Evolutionary conservation across 805 yeast genomes (phyloP).

Genomic region (Saturnispora serradocipensis): DNA sequence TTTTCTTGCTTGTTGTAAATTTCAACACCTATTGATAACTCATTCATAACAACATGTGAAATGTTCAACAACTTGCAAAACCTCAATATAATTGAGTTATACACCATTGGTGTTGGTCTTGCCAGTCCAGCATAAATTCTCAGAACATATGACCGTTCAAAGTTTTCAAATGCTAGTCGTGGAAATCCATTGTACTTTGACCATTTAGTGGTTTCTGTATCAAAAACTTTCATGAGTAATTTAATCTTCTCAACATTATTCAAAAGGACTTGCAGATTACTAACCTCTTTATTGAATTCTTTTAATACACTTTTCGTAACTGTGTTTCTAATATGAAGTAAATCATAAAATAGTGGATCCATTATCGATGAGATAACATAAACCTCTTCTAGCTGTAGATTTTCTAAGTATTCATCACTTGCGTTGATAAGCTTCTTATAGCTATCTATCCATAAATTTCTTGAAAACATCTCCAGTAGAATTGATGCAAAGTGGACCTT

Average conservation of each 20-base stretch:
- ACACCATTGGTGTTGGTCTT: constrained; percentile 1
- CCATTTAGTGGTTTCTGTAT: not conserved
- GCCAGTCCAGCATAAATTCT: constrained; percentile 3
- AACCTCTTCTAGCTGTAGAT: not conserved
- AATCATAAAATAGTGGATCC: constrained; percentile 2
- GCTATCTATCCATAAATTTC: not conserved
- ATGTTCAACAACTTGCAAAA: not conserved
- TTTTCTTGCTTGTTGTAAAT: not conserved
- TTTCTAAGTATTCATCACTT: not conserved
- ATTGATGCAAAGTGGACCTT: not conserved
- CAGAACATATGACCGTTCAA: not conserved
- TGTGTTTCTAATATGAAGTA: not conserved
- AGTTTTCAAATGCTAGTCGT: not conserved
- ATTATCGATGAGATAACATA: constrained; percentile 1
- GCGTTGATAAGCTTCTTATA: not conserved
- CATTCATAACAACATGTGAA: not conserved
- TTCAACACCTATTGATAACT: not conserved
- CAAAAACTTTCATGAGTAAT: not conserved
- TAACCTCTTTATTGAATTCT: not conserved
- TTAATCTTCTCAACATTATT: not conserved
- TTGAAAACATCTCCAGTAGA: not conserved
- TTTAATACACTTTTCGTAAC: not conserved
- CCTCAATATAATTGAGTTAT: constrained; percentile 1
- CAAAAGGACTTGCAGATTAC: not conserved
- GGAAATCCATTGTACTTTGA: not conserved